phyloP scores from a whole-genome alignment of 495 filamentous ascomycete species.

The Aspergillus saccharolyticus region DNA sequence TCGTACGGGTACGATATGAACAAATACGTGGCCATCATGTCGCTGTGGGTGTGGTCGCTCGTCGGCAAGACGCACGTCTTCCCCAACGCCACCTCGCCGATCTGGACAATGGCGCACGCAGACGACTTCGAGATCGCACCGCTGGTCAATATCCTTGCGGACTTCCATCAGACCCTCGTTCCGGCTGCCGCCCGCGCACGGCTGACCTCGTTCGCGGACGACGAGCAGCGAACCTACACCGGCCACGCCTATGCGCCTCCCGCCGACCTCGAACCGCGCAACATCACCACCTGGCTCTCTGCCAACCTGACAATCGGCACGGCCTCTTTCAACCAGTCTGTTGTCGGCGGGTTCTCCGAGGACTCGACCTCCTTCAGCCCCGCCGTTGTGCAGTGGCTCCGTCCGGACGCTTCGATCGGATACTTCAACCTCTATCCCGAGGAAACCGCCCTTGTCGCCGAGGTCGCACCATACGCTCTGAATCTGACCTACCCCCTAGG shows the following conservation, averaged over 20 bases:
- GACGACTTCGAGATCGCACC: conserved; percentile 38
- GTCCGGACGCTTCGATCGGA: conserved; percentile 14
- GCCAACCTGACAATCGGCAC: conserved; percentile 37
- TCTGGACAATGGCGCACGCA: conserved; percentile 32
- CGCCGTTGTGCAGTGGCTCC: conserved; percentile 33
- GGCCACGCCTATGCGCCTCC: conserved; percentile 35
- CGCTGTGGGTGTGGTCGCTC: conserved; percentile 32
- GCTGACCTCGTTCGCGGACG: conserved; percentile 30
- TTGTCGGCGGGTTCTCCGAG: conserved; percentile 32
- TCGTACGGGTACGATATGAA: conserved; percentile 43
- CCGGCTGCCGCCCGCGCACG: conserved; percentile 10
- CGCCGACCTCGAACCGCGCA: conserved; percentile 34
- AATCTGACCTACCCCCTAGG: conserved; percentile 32
- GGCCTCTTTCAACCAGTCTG: conserved; percentile 31
- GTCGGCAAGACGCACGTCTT: conserved; percentile 20
- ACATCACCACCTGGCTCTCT: conserved; percentile 37
- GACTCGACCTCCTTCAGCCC: conserved; percentile 33
- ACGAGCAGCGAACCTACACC: conserved; percentile 25
- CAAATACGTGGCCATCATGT: conserved; percentile 33
- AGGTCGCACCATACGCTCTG: conserved; percentile 24
- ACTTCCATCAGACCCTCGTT: conserved; percentile 27
- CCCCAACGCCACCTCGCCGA: conserved; percentile 18
- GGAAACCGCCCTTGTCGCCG: conserved; percentile 28
- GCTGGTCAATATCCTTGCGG: conserved; percentile 26
- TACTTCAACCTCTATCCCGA: conserved; percentile 27